Base-by-base conservation (phyloP, 2,329 filamentous ascomycete genomes). In the Epichloe bromicola region DNA sequence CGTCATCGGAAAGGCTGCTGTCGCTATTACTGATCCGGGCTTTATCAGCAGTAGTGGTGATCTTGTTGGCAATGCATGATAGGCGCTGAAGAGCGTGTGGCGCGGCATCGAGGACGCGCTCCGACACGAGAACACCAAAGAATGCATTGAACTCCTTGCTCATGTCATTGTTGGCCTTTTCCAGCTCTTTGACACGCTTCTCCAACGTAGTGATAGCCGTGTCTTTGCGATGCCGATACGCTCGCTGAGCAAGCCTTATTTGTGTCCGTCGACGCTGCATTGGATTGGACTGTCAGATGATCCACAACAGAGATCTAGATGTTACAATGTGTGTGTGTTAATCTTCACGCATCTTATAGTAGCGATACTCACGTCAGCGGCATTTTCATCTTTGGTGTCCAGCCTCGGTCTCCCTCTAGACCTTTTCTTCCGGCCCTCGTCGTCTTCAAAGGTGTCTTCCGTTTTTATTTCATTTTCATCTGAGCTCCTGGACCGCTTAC, bases 221-320 rank as follows among this genome's bases (percentile, higher is more conserved):
- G 62, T 95, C 89, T 67, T 95, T 95, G 48, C 89, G 82, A 60
- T 85, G 80, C 15, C 89, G 80, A 62, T 95, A 95, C 1, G 88
- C 88, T 57, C 88, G 75, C 65, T 95, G 89, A 2, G 89, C 89
- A 50, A 91, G 76, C 23, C 89, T 82, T 56, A 95, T 93, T 63
- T 95, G 89, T 5, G 87, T 91, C 50, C 89, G 79, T 49, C 89
- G 84, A 55, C 88, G 83, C 85, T 86, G 40, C 40, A 30, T 40
- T 46, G 54, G 30, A 30, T 40, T 46, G 54, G 37, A 8, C 7
- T 33, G 37, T 46, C 20, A 43, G 33, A 43, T 40, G 38, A 48
- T 49, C 23, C 30, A 19, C 12, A 19, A 19, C 19, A 23, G 17
- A 10, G 17, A 42, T 47, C 34, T 45, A 40, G 15, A 7, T 17